Evolutionary conservation across 805 yeast genomes (phyloP).

Genomic region (Ogataea naganishii): DNA sequence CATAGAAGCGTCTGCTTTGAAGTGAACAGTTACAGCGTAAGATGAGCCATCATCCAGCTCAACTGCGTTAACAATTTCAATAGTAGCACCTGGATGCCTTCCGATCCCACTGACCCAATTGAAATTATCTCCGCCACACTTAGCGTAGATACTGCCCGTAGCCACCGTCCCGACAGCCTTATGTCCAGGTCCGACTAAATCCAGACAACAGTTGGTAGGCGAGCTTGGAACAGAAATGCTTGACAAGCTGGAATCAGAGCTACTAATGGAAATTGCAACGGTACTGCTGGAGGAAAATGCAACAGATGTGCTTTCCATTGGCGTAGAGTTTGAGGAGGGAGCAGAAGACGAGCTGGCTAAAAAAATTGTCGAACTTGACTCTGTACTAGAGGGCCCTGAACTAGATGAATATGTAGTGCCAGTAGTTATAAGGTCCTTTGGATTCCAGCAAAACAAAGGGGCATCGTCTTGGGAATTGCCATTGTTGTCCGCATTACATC

Average conservation of each 20-base stretch:
- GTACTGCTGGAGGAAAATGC: no score
- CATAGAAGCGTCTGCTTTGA: conserved; percentile 3
- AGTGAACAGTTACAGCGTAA: conserved; percentile 2
- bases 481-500: conserved; percentile 19
- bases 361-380: no score
- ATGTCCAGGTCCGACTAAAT: neutral
- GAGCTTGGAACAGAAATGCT: no score
- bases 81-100: conserved; percentile 5
- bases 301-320: no score
- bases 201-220: no score
- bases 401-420: no score
- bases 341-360: no score
- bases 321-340: no score
- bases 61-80: conserved; percentile 1
- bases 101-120: neutral
- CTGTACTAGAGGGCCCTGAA: no score
- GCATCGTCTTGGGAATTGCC: conserved; percentile 19
- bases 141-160: neutral
- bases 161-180: neutral
- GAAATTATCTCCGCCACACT: conserved; percentile 1
- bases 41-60: neutral
- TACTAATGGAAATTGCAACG: no score
- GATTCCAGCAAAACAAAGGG: conserved; percentile 20
- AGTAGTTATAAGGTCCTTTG: no score
- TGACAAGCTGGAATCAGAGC: no score